Conservation (phyloP, 2,329 filamentous ascomycete species). For the Bimuria novae-zelandiae region DNA sequence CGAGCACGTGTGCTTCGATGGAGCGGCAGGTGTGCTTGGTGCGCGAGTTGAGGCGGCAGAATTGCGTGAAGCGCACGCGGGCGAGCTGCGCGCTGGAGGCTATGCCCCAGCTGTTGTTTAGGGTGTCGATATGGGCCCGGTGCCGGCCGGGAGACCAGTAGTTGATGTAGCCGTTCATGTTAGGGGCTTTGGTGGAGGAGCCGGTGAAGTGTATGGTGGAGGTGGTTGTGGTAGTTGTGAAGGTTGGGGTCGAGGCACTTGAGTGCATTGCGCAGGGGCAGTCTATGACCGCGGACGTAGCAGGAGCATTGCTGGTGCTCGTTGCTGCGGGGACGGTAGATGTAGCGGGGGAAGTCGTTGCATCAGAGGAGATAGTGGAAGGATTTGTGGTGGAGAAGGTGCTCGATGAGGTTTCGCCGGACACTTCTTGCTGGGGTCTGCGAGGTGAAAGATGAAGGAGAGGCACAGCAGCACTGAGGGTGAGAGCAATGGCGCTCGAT, state of each 20-base stretch:
- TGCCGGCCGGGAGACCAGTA: background rate
- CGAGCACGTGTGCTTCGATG: background rate
- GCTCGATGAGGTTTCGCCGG: too few relatives aligned
- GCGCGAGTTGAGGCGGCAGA: background rate
- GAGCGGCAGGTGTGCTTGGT: background rate
- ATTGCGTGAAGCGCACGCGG: background rate
- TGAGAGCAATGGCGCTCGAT: too few relatives aligned
- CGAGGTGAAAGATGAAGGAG: too few relatives aligned
- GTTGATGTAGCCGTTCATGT: background rate
- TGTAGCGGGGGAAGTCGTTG: too few relatives aligned
- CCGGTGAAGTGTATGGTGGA: too few relatives aligned
- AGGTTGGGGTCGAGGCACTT: background rate
- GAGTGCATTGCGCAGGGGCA: background rate
- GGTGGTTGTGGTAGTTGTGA: background rate
- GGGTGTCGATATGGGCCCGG: background rate
- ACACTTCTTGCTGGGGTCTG: too few relatives aligned
- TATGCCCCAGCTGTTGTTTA: background rate
- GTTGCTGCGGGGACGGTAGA: background rate
- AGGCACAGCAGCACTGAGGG: too few relatives aligned
- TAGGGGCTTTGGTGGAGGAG: background rate
- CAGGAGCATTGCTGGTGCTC: background rate
- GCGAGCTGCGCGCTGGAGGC: background rate
- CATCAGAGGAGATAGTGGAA: too few relatives aligned
- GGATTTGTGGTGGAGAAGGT: too few relatives aligned
- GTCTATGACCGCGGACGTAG: background rate